Conservation (phyloP, 805 yeast genomes). For the Metschnikowia peoriensis region DNA sequence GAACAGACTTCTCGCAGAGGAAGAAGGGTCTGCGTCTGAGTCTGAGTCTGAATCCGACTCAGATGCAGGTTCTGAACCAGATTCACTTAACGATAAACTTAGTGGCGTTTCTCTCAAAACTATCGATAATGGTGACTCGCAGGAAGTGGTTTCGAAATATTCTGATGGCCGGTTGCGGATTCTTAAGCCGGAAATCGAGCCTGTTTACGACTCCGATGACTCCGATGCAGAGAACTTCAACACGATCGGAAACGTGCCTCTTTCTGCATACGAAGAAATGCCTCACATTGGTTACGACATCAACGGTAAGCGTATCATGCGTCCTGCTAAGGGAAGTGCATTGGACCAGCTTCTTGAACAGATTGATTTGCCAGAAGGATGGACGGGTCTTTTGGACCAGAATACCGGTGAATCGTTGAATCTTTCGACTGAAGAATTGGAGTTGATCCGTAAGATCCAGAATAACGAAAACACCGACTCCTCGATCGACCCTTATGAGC, state of each 20-base stretch:
- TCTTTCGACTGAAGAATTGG: conserved; percentile 82
- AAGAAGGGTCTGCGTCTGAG: conserved; percentile 39
- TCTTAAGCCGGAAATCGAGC: conserved; percentile 86
- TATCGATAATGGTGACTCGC: conserved; percentile 40
- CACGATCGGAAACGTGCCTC: conserved; percentile 91
- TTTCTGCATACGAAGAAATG: conserved; percentile 92
- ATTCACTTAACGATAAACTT: conserved; percentile 52
- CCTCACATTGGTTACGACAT: conserved; percentile 97
- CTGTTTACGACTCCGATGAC: conserved; percentile 94
- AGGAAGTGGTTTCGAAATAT: conserved; percentile 44
- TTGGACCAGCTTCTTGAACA: conserved; percentile 84
- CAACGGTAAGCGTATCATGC: conserved; percentile 96
- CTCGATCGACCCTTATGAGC: conserved; percentile 82
- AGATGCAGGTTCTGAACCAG: conserved; percentile 55
- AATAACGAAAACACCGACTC: conserved; percentile 82
- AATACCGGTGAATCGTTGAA: conserved; percentile 84
- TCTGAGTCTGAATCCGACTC: conserved; percentile 45
- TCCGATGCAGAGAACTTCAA: conserved; percentile 76
- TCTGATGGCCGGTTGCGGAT: conserved; percentile 81
- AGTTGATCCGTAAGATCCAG: conserved; percentile 82
- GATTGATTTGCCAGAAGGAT: conserved; percentile 95
- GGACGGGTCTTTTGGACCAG: conserved; percentile 95
- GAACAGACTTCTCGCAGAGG: conserved; percentile 57
- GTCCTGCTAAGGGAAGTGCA: conserved; percentile 97
- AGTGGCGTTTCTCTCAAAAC: conserved; percentile 54